Evolutionary conservation across 2,329 filamentous ascomycete species (phyloP).

Genomic region (Hymenoscyphus albidus): DNA sequence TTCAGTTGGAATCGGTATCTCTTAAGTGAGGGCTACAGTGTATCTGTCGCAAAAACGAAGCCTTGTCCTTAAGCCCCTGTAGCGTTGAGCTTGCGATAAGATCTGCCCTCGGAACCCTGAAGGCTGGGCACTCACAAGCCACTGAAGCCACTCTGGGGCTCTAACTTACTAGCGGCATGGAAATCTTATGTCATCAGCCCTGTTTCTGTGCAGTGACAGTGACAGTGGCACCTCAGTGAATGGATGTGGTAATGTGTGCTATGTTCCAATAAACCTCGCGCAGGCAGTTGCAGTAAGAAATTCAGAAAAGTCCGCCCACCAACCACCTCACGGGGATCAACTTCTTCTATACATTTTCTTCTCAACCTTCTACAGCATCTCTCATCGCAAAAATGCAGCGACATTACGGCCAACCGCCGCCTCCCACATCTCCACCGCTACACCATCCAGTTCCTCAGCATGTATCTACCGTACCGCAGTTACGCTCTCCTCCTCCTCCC

Average conservation of each 20-base stretch:
- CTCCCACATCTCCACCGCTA: conserved; percentile 78
- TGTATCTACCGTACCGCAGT: conserved; percentile 94
- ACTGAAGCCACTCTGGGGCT: too few species aligned
- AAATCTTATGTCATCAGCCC: background rate
- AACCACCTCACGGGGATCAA: background rate
- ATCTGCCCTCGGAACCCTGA: conserved; percentile 3
- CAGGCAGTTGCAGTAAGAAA: too few species aligned
- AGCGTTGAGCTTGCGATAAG: too few species aligned
- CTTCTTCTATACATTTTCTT: conserved; percentile 1
- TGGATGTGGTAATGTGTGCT: conserved; percentile 3
- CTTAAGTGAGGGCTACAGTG: background rate
- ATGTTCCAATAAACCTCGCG: background rate
- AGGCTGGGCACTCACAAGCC: background rate
- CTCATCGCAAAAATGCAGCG: conserved; percentile 66
- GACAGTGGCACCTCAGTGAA: too few species aligned
- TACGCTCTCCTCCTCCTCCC: conserved; percentile 88
- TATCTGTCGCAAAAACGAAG: conserved; percentile 6
- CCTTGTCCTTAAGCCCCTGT: background rate
- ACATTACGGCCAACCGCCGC: conserved; percentile 67
- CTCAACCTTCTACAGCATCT: background rate
- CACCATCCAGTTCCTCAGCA: conserved; percentile 98
- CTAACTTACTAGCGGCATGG: too few species aligned
- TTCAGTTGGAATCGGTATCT: background rate
- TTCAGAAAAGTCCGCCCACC: too few species aligned
- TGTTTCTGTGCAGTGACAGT: too few species aligned